A percentile compares a stretch with the other conserved stretches of the same genome.
phyloP scores from a whole-genome alignment of 306 rosid species.

The Inga oerstediana region DNA sequence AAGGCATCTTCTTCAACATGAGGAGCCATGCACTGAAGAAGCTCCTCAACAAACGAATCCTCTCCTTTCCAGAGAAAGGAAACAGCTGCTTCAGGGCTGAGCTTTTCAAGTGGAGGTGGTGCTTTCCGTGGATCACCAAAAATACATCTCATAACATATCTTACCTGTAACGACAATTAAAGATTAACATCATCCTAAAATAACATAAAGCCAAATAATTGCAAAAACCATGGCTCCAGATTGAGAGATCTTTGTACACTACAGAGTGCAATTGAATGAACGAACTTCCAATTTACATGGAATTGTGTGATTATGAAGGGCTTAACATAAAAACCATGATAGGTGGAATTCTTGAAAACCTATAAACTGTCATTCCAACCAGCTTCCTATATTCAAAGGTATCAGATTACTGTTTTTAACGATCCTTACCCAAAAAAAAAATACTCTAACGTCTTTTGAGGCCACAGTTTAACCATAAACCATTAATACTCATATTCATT shows the following conservation, averaged over 20 bases:
- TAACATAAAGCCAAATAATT: conserved; percentile 29
- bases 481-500: neutral
- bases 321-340: conserved; percentile 10
- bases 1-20: conserved; percentile 63
- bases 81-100: conserved; percentile 77
- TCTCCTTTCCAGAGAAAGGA: conserved; percentile 92
- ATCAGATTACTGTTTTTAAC: conserved; percentile 13
- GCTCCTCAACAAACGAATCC: conserved; percentile 88
- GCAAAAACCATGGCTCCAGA: conserved; percentile 25
- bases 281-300: conserved; percentile 1
- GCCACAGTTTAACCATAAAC: conserved; percentile 18
- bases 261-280: neutral
- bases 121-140: conserved; percentile 92
- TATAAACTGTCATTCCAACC: conserved; percentile 19
- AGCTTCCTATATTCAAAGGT: conserved; percentile 12
- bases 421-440: conserved; percentile 1
- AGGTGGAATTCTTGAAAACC: conserved; percentile 22
- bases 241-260: conserved; percentile 17
- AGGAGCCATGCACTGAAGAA: conserved; percentile 78
- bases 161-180: conserved; percentile 61
- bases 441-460: neutral
- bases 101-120: conserved; percentile 94
- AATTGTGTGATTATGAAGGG: conserved; percentile 12
- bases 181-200: conserved; percentile 32
- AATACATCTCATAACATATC: conserved; percentile 90